These are phyloP conservation scores for Hanseniaspora gamundiae DNA, from an alignment of 1,139 yeast species.

Conservation along the genomic window DNA sequence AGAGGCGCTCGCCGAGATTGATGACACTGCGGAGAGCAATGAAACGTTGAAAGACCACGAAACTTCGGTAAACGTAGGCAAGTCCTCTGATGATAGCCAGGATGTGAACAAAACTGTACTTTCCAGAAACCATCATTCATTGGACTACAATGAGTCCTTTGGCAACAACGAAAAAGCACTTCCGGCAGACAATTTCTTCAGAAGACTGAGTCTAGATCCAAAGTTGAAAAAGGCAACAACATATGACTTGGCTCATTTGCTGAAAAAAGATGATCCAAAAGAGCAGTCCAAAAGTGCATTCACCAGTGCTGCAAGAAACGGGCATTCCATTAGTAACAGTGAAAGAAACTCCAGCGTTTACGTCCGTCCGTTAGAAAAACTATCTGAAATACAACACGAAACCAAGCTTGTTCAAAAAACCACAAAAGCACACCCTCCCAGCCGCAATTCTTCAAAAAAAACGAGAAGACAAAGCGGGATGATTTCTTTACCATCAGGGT, in stretches of 20 bases:
- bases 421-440: background rate
- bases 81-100: no score
- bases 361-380: background rate
- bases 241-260: conserved; percentile 1
- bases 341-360: background rate
- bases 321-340: background rate
- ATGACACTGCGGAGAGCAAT: background rate
- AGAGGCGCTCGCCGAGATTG: background rate
- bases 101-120: no score
- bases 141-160: no score
- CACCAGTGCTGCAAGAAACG: background rate
- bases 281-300: background rate
- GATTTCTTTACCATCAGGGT: conserved; percentile 1
- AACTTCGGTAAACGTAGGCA: no score
- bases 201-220: conserved; percentile 7
- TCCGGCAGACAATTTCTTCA: conserved; percentile 2
- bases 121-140: no score
- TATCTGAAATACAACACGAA: background rate
- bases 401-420: background rate
- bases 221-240: conserved; percentile 5
- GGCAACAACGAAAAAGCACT: no score
- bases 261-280: background rate
- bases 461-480: background rate
- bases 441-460: background rate
- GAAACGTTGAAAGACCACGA: background rate